A percentile compares a stretch with the other conserved stretches of the same genome.
Evolutionary conservation across 1,284 basidiomycete species (phyloP).

Genomic region (Sporisorium sorghi): DNA sequence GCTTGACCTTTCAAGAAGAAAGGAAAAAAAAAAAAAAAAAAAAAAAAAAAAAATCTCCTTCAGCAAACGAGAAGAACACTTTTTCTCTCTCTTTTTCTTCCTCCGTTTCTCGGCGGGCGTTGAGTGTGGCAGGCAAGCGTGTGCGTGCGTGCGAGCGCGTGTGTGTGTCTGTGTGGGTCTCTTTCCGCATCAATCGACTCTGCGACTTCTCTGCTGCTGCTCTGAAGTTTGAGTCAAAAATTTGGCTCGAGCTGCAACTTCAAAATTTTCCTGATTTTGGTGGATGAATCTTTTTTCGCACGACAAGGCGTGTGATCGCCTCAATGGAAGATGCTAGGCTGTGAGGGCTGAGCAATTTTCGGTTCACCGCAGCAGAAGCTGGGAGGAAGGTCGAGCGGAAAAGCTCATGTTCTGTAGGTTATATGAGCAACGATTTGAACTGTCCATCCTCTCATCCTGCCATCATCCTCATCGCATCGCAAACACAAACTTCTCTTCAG

Average conservation of each 20-base stretch:
- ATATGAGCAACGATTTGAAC: too few relatives aligned
- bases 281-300: constrained; percentile 8
- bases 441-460: background rate
- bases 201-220: too few relatives aligned
- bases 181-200: background rate
- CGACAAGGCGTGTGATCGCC: constrained; percentile 21
- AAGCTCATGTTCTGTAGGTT: too few relatives aligned
- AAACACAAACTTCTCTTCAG: background rate
- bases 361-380: constrained; percentile 10
- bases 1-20: constrained; percentile 14
- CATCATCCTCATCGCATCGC: background rate
- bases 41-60: constrained; percentile 18
- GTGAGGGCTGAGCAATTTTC: background rate
- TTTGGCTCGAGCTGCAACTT: background rate
- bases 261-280: background rate
- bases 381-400: too few relatives aligned
- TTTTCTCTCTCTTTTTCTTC: constrained; percentile 8
- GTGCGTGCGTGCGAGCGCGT: constrained; percentile 2
- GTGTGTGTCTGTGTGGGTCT: background rate
- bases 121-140: constrained; percentile 6
- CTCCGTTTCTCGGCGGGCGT: background rate
- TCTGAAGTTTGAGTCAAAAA: background rate
- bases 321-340: constrained; percentile 29
- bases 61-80: constrained; percentile 24
- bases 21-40: constrained; percentile 6